Evolutionary conservation across 2,329 filamentous ascomycete genomes (phyloP).

Genomic region (Lecanosticta acicola): DNA sequence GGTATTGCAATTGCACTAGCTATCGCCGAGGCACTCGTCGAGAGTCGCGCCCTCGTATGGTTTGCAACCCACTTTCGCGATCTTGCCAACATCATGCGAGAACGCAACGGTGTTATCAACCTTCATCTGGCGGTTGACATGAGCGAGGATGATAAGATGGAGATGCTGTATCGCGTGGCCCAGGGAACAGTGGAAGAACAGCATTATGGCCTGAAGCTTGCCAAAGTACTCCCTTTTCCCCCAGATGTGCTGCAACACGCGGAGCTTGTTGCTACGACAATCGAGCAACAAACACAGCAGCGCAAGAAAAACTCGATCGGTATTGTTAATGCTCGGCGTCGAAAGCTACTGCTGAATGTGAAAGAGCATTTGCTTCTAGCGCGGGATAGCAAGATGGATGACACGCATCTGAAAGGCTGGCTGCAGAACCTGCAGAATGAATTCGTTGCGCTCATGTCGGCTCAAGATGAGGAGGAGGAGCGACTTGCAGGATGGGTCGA

Average conservation of each 20-base stretch:
- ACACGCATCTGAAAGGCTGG: conserved; percentile 58
- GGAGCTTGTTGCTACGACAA: conserved; percentile 56
- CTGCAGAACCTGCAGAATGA: conserved; percentile 64
- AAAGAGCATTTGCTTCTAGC: conserved; percentile 68
- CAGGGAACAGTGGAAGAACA: conserved; percentile 64
- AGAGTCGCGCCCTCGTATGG: conserved; percentile 73
- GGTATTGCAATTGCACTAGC: conserved; percentile 84
- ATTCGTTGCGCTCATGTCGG: conserved; percentile 66
- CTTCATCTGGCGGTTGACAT: conserved; percentile 69
- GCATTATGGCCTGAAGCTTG: conserved; percentile 80
- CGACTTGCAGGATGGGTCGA: conserved; percentile 5
- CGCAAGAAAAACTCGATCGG: conserved; percentile 56
- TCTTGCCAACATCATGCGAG: conserved; percentile 67
- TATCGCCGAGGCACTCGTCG: conserved; percentile 79
- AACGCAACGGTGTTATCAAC: conserved; percentile 73
- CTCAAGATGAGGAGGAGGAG: conserved; percentile 49
- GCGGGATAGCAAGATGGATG: conserved; percentile 58
- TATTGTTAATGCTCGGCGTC: conserved; percentile 55
- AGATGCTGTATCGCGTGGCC: conserved; percentile 80
- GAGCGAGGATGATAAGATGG: conserved; percentile 56
- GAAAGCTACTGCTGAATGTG: conserved; percentile 68
- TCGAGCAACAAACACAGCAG: conserved; percentile 54
- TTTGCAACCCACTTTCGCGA: conserved; percentile 93
- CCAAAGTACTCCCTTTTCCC: conserved; percentile 69
- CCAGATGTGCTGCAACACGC: conserved; percentile 61